Base-by-base conservation (phyloP, 352 stramenopile genomes). In the Phytophthora palmivora region DNA sequence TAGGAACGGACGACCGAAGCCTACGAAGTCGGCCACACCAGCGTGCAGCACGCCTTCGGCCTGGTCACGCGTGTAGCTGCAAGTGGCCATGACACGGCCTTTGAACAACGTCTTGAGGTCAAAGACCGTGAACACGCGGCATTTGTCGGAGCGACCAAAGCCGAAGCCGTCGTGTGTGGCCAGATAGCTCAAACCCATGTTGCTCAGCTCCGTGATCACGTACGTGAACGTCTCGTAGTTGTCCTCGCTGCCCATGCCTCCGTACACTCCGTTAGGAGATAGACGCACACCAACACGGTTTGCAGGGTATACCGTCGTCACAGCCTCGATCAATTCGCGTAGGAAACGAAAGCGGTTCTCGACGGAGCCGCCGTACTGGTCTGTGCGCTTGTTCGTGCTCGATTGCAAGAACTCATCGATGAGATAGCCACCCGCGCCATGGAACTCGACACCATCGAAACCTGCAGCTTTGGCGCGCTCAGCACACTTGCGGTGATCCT, bases 371-470 rank as follows among this genome's bases (percentile, higher is more conserved):
- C 89, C 89, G 50, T 97, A 96, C 51, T 77, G 36, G 70, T 96
- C 89, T 6, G 77, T 92, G 37, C 87, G 82, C 39, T 66, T 70
- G 73, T 98, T 98, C 12, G 70, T 70, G n/a, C 44, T 76, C n/a
- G 68, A 57, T 52, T 94, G 77, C 19, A 97, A 62, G 63, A 97
- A 97, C 53, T 96, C 74, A 54, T 98, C 88, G 41, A 98, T 70
- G 10, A 98, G 66, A 45, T 97, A 98, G 10, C 92, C 93, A 38
- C 97, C 93, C 2, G 87, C 92, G 18, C 36, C 67, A 70, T 98
- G 93, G 96, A 74, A 58, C 39, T 73, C 65, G 9, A 73, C 65
- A 12, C 65, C 65, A 24, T 70, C 65, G 19, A 76, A 97, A 6
- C 92, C 92, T 18, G 89, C 90, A 15, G 87, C 65, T 38, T 89